phyloP scores from a whole-genome alignment of 495 filamentous ascomycete species.

The Lophiostoma macrostomum region DNA sequence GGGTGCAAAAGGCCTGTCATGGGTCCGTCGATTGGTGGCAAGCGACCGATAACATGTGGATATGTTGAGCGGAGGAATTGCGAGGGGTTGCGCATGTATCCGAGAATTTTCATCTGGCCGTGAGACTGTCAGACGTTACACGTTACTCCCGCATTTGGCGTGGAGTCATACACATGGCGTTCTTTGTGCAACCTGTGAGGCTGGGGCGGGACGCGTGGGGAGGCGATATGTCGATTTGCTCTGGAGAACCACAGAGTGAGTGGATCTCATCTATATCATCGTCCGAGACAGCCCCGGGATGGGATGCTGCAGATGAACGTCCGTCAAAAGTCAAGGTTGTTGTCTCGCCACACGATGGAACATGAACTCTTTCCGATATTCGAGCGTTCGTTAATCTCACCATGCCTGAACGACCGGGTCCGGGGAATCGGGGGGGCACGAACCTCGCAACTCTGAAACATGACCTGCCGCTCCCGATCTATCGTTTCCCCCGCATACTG shows the following conservation, averaged over 20 bases:
- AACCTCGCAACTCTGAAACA: slow-evolving; percentile 16
- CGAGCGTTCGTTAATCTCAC: background rate
- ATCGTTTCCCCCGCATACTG: slow-evolving; percentile 23
- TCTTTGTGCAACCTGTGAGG: slow-evolving; percentile 6
- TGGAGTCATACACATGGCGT: background rate
- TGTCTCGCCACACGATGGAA: background rate
- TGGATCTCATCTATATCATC: no score
- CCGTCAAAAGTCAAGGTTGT: no score
- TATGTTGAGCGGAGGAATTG: no score
- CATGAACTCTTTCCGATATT: slow-evolving; percentile 1
- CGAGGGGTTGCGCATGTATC: no score
- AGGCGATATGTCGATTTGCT: background rate
- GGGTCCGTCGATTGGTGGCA: no score
- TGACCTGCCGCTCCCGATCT: slow-evolving; percentile 7
- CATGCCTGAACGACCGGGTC: slow-evolving; percentile 9
- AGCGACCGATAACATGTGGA: no score
- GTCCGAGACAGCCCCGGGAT: no score
- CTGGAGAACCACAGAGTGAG: no score
- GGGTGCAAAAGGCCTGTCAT: background rate
- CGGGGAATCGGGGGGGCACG: slow-evolving; percentile 10
- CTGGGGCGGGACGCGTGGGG: background rate
- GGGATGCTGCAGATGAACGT: no score
- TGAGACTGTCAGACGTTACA: slow-evolving; percentile 23
- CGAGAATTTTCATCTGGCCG: slow-evolving; percentile 5
- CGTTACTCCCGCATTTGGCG: slow-evolving; percentile 5